Evolutionary conservation across 2,329 filamentous ascomycete species (phyloP).

Genomic region (Botrytis hyacinthi): DNA sequence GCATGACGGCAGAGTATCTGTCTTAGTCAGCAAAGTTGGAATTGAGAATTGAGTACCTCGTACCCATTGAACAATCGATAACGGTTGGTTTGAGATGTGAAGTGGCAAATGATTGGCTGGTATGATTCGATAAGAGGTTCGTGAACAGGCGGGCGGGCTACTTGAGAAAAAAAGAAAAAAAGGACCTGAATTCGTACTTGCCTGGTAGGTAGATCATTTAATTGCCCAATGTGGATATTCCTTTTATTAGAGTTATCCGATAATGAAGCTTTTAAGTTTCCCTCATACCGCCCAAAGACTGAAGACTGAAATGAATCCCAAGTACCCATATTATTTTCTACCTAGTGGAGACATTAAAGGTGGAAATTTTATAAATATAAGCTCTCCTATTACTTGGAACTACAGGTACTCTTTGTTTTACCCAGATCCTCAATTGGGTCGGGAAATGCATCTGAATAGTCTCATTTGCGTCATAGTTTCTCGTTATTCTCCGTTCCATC

Average conservation of each 20-base stretch:
- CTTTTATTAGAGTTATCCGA: neutral
- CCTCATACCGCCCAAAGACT: neutral
- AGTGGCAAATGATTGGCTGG: neutral
- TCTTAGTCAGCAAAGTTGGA: neutral
- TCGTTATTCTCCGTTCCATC: neutral
- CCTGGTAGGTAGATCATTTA: neutral
- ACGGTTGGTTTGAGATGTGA: neutral
- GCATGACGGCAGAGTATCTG: too few species aligned
- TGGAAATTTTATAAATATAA: neutral
- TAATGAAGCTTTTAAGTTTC: neutral
- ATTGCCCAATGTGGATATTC: conserved; percentile 4
- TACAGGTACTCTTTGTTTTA: neutral
- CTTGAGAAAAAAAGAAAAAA: neutral
- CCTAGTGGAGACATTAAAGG: conserved; percentile 6
- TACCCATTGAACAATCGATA: neutral
- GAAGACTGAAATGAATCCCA: neutral
- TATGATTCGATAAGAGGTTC: neutral
- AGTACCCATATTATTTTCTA: conserved; percentile 9
- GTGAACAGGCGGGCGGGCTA: neutral
- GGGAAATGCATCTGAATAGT: conserved; percentile 9
- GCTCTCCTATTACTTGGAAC: neutral
- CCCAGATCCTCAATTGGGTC: neutral
- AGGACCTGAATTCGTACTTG: neutral
- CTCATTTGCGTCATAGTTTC: conserved; percentile 15
- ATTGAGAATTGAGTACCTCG: too few species aligned